Conservation (phyloP, 176 grass and related monocot genomes). For the Triticum timopheevii region DNA sequence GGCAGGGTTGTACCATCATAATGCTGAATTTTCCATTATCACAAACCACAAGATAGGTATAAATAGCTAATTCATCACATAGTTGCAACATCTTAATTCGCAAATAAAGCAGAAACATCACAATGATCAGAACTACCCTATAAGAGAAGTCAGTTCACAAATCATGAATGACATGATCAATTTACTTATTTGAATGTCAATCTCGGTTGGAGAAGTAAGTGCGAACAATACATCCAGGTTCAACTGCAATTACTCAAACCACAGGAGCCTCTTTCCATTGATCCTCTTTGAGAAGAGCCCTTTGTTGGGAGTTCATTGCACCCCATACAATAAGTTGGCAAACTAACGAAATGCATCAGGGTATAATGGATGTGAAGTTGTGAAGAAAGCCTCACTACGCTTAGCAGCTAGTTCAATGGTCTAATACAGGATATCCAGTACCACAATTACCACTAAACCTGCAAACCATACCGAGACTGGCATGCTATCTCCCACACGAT, state of each 20-base stretch:
- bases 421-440: neutral
- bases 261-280: neutral
- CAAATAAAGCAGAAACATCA: constrained; percentile 20
- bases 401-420: neutral
- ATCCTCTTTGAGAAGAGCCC: neutral
- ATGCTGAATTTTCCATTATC: neutral
- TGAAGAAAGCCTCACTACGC: neutral
- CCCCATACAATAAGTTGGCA: neutral
- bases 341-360: neutral
- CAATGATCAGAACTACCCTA: neutral
- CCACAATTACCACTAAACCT: neutral
- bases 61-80: constrained; percentile 19
- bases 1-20: neutral
- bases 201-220: neutral
- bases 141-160: constrained; percentile 24
- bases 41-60: neutral
- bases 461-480: neutral
- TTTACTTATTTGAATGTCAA: neutral
- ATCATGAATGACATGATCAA: constrained; percentile 11
- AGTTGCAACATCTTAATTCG: neutral
- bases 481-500: neutral
- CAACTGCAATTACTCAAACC: neutral
- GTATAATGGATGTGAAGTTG: neutral
- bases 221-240: neutral
- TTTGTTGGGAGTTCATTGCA: neutral